phyloP scores from a whole-genome alignment of 352 stramenopile genomes.

The Nothophytophthora sp. region DNA sequence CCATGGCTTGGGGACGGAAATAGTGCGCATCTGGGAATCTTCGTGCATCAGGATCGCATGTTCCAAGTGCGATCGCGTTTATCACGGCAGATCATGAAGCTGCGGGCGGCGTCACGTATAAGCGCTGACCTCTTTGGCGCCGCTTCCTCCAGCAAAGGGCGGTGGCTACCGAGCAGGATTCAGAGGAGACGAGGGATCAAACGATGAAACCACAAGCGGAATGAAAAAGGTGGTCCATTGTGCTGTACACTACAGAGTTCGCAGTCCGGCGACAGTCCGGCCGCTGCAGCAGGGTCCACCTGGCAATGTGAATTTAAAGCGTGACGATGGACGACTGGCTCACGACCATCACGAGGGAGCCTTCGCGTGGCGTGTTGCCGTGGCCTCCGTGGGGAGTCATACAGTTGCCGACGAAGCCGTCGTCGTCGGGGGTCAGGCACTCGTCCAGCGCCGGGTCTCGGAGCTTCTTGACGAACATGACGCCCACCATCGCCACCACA shows the following conservation, averaged over 20 bases:
- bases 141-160: no score
- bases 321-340: slow-evolving; percentile 39
- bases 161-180: no score
- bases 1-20: neutral
- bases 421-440: slow-evolving; percentile 22
- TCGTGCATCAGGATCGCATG: slow-evolving; percentile 6
- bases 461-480: slow-evolving; percentile 25
- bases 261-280: no score
- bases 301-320: no score
- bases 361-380: slow-evolving; percentile 26
- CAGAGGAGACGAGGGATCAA: slow-evolving; percentile 13
- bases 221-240: neutral
- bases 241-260: slow-evolving; percentile 9
- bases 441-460: slow-evolving; percentile 16
- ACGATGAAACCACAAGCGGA: slow-evolving; percentile 15
- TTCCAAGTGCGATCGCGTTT: no score
- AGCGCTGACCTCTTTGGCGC: no score
- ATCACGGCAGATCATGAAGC: no score
- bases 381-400: slow-evolving; percentile 12
- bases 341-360: slow-evolving; percentile 32
- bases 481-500: slow-evolving; percentile 29
- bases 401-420: slow-evolving; percentile 7
- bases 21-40: slow-evolving; percentile 12
- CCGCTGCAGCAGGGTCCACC: no score
- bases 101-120: no score